Conservation (phyloP, 169 alveolate genomes). For the Plasmodium fragile region DNA sequence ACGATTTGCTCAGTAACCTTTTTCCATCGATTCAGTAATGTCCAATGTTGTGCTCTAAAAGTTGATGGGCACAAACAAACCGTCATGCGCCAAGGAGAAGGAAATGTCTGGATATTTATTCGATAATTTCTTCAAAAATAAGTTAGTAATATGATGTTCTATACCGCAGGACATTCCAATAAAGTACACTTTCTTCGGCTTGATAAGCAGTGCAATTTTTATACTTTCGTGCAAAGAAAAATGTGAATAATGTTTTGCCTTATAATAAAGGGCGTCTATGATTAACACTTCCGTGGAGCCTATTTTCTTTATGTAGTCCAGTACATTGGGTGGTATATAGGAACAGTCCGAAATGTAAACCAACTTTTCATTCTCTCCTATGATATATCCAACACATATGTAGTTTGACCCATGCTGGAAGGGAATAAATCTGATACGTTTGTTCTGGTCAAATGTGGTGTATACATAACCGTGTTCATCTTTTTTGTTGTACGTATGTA, state of each 20-base stretch:
- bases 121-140: slow-evolving; percentile 45
- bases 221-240: slow-evolving; percentile 64
- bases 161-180: slow-evolving; percentile 29
- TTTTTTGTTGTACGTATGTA: slow-evolving; percentile 52
- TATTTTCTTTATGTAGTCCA: slow-evolving; percentile 56
- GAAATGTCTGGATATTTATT: slow-evolving; percentile 38
- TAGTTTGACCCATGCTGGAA: slow-evolving; percentile 65
- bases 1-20: no score
- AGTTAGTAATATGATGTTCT: slow-evolving; percentile 44
- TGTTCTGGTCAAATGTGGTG: slow-evolving; percentile 45
- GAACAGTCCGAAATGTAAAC: slow-evolving; percentile 70
- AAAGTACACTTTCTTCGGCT: slow-evolving; percentile 66
- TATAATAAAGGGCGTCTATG: slow-evolving; percentile 66
- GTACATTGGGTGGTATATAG: slow-evolving; percentile 17
- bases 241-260: slow-evolving; percentile 65
- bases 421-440: slow-evolving; percentile 56
- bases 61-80: slow-evolving; percentile 38
- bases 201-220: slow-evolving; percentile 37
- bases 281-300: slow-evolving; percentile 47
- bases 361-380: slow-evolving; percentile 54
- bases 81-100: slow-evolving; percentile 65
- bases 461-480: slow-evolving; percentile 67
- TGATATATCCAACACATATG: slow-evolving; percentile 52
- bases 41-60: neutral
- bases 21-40: neutral